Evolutionary conservation across 768 basidiomycete genomes (phyloP).

Genomic region (Boletales sp.): DNA sequence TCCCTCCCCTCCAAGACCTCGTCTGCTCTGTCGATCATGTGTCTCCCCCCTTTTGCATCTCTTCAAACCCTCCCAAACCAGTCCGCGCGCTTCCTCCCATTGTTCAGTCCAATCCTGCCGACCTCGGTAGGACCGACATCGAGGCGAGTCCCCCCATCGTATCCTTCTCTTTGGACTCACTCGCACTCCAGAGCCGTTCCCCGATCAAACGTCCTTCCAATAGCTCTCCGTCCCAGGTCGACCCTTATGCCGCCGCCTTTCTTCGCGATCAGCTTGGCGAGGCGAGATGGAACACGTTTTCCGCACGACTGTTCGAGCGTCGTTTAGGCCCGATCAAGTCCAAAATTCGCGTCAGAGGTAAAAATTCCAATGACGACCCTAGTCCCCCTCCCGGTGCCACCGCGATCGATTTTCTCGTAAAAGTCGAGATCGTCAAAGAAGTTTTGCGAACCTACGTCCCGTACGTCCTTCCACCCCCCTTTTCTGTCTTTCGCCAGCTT

Average conservation of each 20-base stretch:
- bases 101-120: slow-evolving; percentile 32
- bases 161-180: slow-evolving; percentile 10
- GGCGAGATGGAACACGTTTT: slow-evolving; percentile 43
- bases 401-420: slow-evolving; percentile 50
- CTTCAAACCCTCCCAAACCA: slow-evolving; percentile 24
- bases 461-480: slow-evolving; percentile 30
- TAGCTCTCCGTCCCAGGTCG: slow-evolving; percentile 29
- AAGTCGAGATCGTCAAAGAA: slow-evolving; percentile 51
- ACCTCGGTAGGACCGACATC: slow-evolving; percentile 20
- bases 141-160: slow-evolving; percentile 14
- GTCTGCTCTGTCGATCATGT: slow-evolving; percentile 15
- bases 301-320: slow-evolving; percentile 44
- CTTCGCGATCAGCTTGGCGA: slow-evolving; percentile 42
- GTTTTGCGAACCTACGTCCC: slow-evolving; percentile 46
- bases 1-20: slow-evolving; percentile 25
- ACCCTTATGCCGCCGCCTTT: slow-evolving; percentile 44
- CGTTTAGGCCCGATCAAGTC: slow-evolving; percentile 39
- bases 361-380: slow-evolving; percentile 27
- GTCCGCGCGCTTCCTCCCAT: slow-evolving; percentile 33
- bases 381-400: slow-evolving; percentile 34
- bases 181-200: slow-evolving; percentile 23
- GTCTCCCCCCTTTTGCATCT: slow-evolving; percentile 13
- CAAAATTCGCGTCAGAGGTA: slow-evolving; percentile 31
- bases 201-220: slow-evolving; percentile 22
- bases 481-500: slow-evolving; percentile 5